A percentile compares a stretch with the other conserved stretches of the same genome.
Evolutionary conservation across 1,139 yeast species (phyloP).

Genomic region (Casaregolazyma lundiana): DNA sequence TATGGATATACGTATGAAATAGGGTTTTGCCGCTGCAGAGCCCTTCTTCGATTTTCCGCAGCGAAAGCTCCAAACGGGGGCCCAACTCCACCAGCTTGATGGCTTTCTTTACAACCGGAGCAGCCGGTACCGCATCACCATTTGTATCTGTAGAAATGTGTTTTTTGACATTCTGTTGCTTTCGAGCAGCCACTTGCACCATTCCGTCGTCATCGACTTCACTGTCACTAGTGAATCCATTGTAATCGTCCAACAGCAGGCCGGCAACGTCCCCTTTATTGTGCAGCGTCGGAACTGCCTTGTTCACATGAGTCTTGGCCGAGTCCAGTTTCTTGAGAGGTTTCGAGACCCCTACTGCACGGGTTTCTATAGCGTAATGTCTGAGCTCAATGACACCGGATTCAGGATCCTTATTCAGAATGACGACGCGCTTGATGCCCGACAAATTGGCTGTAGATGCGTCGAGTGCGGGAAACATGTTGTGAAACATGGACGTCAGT

Average conservation of each 20-base stretch:
- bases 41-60: conserved; percentile 90
- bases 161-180: conserved; percentile 24
- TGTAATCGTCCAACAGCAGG: conserved; percentile 71
- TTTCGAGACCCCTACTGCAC: conserved; percentile 75
- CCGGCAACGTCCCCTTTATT: conserved; percentile 74
- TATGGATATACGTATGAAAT: conserved; percentile 67
- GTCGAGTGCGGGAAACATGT: conserved; percentile 90
- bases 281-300: conserved; percentile 69
- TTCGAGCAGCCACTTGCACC: conserved; percentile 61
- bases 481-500: conserved; percentile 85
- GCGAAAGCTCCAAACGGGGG: conserved; percentile 73
- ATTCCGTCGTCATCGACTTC: conserved; percentile 86
- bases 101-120: conserved; percentile 63
- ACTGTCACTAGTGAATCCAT: conserved; percentile 81
- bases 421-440: conserved; percentile 75
- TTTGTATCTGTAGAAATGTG: conserved; percentile 7
- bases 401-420: conserved; percentile 68
- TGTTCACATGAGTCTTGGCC: conserved; percentile 44
- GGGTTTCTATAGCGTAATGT: conserved; percentile 87
- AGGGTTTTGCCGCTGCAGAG: conserved; percentile 81
- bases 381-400: conserved; percentile 76
- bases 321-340: conserved; percentile 73
- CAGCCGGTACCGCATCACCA: conserved; percentile 5
- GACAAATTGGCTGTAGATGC: conserved; percentile 75
- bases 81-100: conserved; percentile 91